Evolutionary conservation across 768 basidiomycete species (phyloP).

Genomic region (Paxillus involutus): DNA sequence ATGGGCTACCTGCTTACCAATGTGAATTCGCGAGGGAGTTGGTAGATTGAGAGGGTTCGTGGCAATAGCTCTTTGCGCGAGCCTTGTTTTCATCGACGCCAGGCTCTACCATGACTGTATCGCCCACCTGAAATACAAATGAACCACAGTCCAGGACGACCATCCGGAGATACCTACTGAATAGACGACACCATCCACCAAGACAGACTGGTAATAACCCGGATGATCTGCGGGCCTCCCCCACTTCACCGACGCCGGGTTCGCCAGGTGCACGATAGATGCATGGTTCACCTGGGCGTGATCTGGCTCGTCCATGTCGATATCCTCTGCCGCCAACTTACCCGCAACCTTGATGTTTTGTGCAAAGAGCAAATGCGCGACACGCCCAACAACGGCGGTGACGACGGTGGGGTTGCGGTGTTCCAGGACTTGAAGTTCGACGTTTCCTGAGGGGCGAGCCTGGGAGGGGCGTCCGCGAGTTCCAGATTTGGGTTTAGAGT

Average conservation of each 20-base stretch:
- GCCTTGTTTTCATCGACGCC: constrained; percentile 47
- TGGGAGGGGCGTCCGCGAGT: constrained; percentile 15
- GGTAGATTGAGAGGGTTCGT: constrained; percentile 42
- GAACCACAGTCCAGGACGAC: background rate
- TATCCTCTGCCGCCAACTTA: constrained; percentile 26
- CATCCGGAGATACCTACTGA: constrained; percentile 35
- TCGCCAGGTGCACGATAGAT: constrained; percentile 25
- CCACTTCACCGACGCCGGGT: constrained; percentile 38
- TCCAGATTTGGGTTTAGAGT: constrained; percentile 9
- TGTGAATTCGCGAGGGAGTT: constrained; percentile 57
- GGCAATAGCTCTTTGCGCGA: constrained; percentile 40
- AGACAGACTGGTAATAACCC: constrained; percentile 43
- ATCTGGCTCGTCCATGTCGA: constrained; percentile 15
- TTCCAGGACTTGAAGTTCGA: constrained; percentile 35
- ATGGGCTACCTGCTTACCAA: constrained; percentile 49
- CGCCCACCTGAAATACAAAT: constrained; percentile 49
- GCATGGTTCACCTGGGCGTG: constrained; percentile 1
- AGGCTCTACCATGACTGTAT: constrained; percentile 61
- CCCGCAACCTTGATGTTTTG: constrained; percentile 43
- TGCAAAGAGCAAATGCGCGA: constrained; percentile 48
- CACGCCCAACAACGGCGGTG: constrained; percentile 46
- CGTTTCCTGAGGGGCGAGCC: constrained; percentile 7
- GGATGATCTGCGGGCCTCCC: constrained; percentile 19
- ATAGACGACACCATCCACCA: constrained; percentile 60
- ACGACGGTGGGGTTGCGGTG: constrained; percentile 39